Evolutionary conservation across 495 filamentous ascomycete genomes (phyloP), one percentile per base, ranked within the genome.

Genomic region (Xylaria bambusicola): DNA sequence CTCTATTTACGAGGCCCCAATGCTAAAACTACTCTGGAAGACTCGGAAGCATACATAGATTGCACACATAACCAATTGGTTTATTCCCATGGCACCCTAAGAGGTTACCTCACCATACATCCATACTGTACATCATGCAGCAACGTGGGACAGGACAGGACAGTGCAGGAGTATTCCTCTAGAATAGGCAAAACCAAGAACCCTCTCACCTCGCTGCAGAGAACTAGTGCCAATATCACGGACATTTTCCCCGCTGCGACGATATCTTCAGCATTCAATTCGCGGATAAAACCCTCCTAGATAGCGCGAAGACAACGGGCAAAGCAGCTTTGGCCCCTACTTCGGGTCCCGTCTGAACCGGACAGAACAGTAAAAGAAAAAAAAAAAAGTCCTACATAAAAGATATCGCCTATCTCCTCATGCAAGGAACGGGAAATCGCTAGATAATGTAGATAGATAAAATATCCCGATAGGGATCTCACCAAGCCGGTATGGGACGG

Each of bases 171-270:
- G n/a, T n/a, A n/a, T n/a, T n/a, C n/a, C n/a, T n/a, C n/a, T n/a
- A n/a, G n/a, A n/a, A n/a, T n/a, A n/a, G n/a, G n/a, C n/a, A 18
- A 6, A 44, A 18, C 4, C 18, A 44, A 21, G 21, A 8, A 10
- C 3, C n/a, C n/a, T 13, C 17, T n/a, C n/a, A n/a, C n/a, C 3
- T 44, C 5, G 23, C 24, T 41, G 20, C 36, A 15, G 23, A 29
- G 24, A 12, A 24, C 51, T 29, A 41, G 36, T 24, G 5, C 40
- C 53, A 56, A 46, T 47, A 47, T 56, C 41, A 10, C 41, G 53
- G 53, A 56, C 27, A 56, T 56, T 17, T 36, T 56, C 46, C 53
- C 53, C 10, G 36, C 41, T 31, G 2, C 18, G 6, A 56, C n/a
- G n/a, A n/a, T n/a, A n/a, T n/a, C n/a, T n/a, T n/a, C n/a, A n/a